A percentile compares a stretch with the other conserved stretches of the same genome.
Evolutionary conservation across 73 alveolate species (phyloP).

Genomic region (Urostyla sp.): DNA sequence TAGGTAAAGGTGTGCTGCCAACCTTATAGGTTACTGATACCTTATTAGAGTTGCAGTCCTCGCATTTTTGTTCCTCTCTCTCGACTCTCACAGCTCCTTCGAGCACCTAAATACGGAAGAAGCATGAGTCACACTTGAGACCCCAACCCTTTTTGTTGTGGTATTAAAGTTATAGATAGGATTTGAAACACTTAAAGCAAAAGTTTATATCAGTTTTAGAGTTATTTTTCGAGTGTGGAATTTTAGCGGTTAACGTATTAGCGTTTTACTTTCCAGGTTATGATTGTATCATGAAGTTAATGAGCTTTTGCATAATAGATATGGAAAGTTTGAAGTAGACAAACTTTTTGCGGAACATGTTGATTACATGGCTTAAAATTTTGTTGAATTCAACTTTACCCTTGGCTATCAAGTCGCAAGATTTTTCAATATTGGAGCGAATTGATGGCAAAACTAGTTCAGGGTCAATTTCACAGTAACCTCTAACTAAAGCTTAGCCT

Average conservation of each 20-base stretch:
- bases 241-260: too few relatives aligned
- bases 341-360: conserved; percentile 92
- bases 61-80: conserved; percentile 71
- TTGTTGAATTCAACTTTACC: conserved; percentile 91
- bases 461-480: conserved; percentile 97
- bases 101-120: conserved; percentile 57
- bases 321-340: conserved; percentile 79
- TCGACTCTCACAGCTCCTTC: conserved; percentile 77
- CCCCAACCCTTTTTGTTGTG: conserved; percentile 77
- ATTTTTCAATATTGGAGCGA: conserved; percentile 96
- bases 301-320: conserved; percentile 30
- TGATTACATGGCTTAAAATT: conserved; percentile 92
- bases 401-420: conserved; percentile 92
- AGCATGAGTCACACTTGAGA: conserved; percentile 81
- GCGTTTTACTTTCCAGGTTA: too few relatives aligned
- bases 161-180: conserved; percentile 74
- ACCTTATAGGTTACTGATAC: conserved; percentile 72
- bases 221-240: too few relatives aligned
- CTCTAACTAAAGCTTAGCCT: conserved; percentile 98
- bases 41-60: conserved; percentile 69
- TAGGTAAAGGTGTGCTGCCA: conserved; percentile 86
- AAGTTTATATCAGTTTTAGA: conserved; percentile 65
- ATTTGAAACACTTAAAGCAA: conserved; percentile 83
- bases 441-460: conserved; percentile 98
- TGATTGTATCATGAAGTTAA: conserved; percentile 11